Percentiles rank a stretch among this genome's conserved stretches.
Conservation (phyloP, 2,329 filamentous ascomycete species). For the Xenosphaeropsis pyriputrescens region DNA sequence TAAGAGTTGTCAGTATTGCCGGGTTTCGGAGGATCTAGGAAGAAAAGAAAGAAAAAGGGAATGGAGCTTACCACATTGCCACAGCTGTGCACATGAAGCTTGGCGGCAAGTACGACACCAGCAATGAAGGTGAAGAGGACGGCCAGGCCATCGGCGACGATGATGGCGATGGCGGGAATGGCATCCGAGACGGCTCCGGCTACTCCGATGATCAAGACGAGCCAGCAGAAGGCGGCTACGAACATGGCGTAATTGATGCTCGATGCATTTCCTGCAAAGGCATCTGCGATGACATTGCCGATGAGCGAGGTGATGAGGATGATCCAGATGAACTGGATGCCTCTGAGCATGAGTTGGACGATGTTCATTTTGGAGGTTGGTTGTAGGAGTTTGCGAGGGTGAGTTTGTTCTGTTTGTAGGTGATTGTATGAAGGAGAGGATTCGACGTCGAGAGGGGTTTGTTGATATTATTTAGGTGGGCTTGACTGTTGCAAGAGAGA, state of each 20-base stretch:
- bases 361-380: conserved; percentile 5
- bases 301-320: conserved; percentile 15
- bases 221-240: conserved; percentile 48
- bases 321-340: conserved; percentile 13
- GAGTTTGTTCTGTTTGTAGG: too few species aligned
- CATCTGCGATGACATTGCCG: conserved; percentile 26
- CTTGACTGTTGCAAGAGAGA: too few species aligned
- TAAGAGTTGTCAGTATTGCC: neutral
- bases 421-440: too few species aligned
- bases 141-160: conserved; percentile 42
- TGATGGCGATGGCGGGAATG: conserved; percentile 31
- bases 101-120: conserved; percentile 55
- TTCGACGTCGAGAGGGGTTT: too few species aligned
- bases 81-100: conserved; percentile 56
- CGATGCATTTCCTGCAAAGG: conserved; percentile 45
- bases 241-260: conserved; percentile 50
- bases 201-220: conserved; percentile 49
- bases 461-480: too few species aligned
- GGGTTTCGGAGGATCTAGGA: neutral
- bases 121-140: conserved; percentile 54
- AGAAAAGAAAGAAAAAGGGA: too few species aligned
- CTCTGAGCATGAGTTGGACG: conserved; percentile 10
- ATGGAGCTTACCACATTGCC: conserved; percentile 32
- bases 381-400: neutral
- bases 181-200: conserved; percentile 34